Base-by-base conservation (phyloP, 495 filamentous ascomycete genomes). In the Penicillium psychrofluorescens region DNA sequence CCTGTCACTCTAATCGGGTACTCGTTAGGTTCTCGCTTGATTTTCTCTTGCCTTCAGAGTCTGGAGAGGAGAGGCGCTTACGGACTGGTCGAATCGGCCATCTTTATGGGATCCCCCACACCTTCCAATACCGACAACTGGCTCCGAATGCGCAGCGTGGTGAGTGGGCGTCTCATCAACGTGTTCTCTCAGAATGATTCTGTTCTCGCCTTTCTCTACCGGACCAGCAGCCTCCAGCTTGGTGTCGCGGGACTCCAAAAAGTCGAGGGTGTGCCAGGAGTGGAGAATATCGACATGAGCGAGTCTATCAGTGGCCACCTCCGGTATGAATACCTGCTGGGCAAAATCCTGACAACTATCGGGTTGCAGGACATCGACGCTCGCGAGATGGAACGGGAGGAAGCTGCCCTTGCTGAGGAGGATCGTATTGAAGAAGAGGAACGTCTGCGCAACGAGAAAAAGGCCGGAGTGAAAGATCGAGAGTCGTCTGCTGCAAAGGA, bases 1-100 rank as follows among this genome's bases (percentile, higher is more conserved):
- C 83, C 91, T 0, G 85, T 96, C 3, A 92, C 84, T 13, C 66
- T 98, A 7, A 73, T 96, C 40, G 92, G 92, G 1, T 97, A 90
- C 62, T 88, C 87, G 13, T 67, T 97, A n/a, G 92, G 91, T 1
- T 90, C 90, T 8, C 80, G 91, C 13, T 78, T 90, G 27, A 90
- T 96, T 35, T 96, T 86, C 53, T 76, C 79, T 13, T 96, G 90
- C 54, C 70, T 97, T 2, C 79, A 81, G 62, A 74, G 54, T 11
- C 73, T 98, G 28, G 84, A 86, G 0, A 81, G 87, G 56, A 73
- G 87, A 42, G 73, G 78, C 46, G 88, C 84, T 0, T 95, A 95
- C 61, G 92, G 92, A 0, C 55, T 97, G 4, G 73, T 98, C 10
- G 92, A 97, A 51, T 84, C 82, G 28, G 91, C 78, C 4, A 79